Evolutionary conservation across 371 early-diverging fungal genomes (phyloP).

Genomic region (Syncephalastrum contaminatum): DNA sequence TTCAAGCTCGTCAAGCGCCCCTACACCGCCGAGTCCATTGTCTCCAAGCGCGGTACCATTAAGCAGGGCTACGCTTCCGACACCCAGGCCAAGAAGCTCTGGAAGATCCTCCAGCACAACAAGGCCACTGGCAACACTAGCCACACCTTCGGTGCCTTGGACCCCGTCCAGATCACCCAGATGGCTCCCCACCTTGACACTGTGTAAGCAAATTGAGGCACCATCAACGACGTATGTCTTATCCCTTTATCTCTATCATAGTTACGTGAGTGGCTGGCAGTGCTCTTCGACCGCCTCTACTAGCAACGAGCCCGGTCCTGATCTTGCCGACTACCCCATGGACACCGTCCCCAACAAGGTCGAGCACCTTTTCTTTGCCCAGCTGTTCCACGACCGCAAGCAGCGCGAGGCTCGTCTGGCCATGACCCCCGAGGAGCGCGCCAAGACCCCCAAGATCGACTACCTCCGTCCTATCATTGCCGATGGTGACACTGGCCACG

Average conservation of each 20-base stretch:
- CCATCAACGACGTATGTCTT: not conserved
- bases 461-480: conserved; percentile 96
- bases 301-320: conserved; percentile 98
- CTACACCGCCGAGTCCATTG: conserved; percentile 90
- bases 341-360: conserved; percentile 99
- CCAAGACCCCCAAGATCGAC: conserved; percentile 77
- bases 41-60: conserved; percentile 87
- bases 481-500: conserved; percentile 97
- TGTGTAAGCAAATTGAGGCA: conserved; percentile 60
- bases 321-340: conserved; percentile 98
- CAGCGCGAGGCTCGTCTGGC: conserved; percentile 88
- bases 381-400: conserved; percentile 97
- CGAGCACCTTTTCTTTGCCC: conserved; percentile 97
- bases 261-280: conserved; percentile 93
- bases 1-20: conserved; percentile 87
- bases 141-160: conserved; percentile 94
- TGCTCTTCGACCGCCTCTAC: conserved; percentile 96
- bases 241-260: not conserved
- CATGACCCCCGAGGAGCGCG: conserved; percentile 69
- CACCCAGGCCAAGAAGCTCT: conserved; percentile 91
- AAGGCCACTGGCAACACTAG: conserved; percentile 78
- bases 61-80: conserved; percentile 78
- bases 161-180: conserved; percentile 94
- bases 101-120: conserved; percentile 80
- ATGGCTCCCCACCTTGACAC: conserved; percentile 98